Evolutionary conservation across 345 rosid genomes (phyloP).

Genomic region (Syzygium aromaticum): DNA sequence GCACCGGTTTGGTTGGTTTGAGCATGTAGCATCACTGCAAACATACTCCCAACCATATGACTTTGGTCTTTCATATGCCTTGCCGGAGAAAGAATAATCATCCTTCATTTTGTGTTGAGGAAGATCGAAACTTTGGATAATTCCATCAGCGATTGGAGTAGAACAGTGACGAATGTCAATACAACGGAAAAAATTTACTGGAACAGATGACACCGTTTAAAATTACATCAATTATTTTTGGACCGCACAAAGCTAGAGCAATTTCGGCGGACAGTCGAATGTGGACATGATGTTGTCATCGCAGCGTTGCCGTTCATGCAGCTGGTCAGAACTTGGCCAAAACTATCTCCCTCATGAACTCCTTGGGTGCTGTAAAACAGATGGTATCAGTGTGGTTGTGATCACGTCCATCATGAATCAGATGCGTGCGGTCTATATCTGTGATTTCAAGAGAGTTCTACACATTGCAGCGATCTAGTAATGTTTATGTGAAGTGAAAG

Average conservation of each 20-base stretch:
- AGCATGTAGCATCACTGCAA: background rate
- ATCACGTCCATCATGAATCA: background rate
- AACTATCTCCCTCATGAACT: constrained; percentile 39
- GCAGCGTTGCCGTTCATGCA: background rate
- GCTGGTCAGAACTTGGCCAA: constrained; percentile 29
- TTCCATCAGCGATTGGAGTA: background rate
- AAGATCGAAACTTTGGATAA: background rate
- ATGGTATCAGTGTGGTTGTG: background rate
- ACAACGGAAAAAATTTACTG: background rate
- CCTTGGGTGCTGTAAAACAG: constrained; percentile 34
- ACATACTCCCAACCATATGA: background rate
- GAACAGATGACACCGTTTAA: background rate
- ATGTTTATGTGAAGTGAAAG: background rate
- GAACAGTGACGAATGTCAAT: background rate
- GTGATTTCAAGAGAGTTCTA: background rate
- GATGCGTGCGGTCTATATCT: background rate
- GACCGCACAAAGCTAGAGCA: background rate
- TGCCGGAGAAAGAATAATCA: background rate
- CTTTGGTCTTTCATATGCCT: background rate
- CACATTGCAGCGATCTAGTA: background rate
- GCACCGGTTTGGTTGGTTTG: background rate
- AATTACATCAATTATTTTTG: background rate
- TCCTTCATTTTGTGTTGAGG: background rate
- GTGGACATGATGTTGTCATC: background rate
- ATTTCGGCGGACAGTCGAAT: background rate